Evolutionary conservation across 805 yeast species (phyloP), one percentile per base, ranked within the genome.

Genomic region (Yarrowia bubula): DNA sequence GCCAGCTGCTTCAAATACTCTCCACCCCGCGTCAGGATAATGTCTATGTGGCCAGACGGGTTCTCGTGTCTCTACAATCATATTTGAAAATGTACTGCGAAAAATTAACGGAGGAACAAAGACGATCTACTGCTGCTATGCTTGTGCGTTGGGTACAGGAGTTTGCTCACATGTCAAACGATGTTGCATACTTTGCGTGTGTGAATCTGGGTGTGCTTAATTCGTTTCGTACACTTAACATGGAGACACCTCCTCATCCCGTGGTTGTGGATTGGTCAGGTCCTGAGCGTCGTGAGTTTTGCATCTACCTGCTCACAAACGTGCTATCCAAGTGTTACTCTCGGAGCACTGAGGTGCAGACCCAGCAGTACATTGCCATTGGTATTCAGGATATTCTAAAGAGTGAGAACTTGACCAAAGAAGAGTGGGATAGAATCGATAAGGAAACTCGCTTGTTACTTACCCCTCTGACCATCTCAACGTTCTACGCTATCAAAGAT

Each of bases 311-410:
- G 57, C 78, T 92, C 38, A 87, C 89, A 67, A 81, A 83, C 64
- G 80, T 84, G 66, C 79, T 95, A n/a, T 88, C 92, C 8, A 91
- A 90, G 38, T 85, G 91, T 1, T 92, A 92, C 75, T 87, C 96
- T 85, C 92, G 97, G 0, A 88, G 97, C 1, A 89, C 88, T 38
- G 92, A 92, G 71, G 97, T 98, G 0, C 83, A 84, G 22, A 84
- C 85, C 57, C 99, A 95, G 74, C 80, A 89, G 66, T 89, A 88
- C 71, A 80, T 92, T 39, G 97, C 97, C 0, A 88, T 84, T 74
- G 88, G 93, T 0, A 90, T 95, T 84, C 99, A 95, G 73, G 95
- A 91, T 68, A 86, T 61, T 1, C 37, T 61, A n/a, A 58, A 32
- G 22, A 43, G 28, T 9, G 39, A 47, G 39, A 3, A 31, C n/a